Base-by-base conservation (phyloP, 306 rosid genomes). In the Sicyos baderoa region DNA sequence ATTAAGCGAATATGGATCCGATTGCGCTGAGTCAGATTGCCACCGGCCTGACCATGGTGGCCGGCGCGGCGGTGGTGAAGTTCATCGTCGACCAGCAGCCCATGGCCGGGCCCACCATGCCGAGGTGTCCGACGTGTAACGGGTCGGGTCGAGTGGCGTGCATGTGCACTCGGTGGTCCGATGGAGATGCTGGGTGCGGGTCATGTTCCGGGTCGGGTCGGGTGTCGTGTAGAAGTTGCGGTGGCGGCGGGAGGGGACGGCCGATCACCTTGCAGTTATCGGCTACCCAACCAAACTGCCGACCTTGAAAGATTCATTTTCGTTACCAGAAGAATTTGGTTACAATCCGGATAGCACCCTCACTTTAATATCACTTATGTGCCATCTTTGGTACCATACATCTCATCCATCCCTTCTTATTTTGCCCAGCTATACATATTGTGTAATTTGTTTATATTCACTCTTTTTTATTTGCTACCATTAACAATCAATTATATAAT, bases 181-280 rank as follows among this genome's bases (percentile, higher is more conserved):
- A 91, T 19, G 86, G 96, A 6, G 97, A 89, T 40, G 21, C 54
- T 2, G 97, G 97, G 9, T 91, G 95, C 72, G 74, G 91, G 60
- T 78, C 90, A 0, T 91, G 97, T 51, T 50, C 97, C 63, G 95
- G 97, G 51, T 89, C 97, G 21, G 95, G 97, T 68, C 88, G 87
- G 21, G 85, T 80, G 89, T 76, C 62, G 25, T 91, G 96, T 57
- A 77, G 77, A 73, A 91, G 89, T 64, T 89, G 97, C 9, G 95
- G 97, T 5, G 97, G 97, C 4, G 53, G 85, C 10, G 96, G 97
- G 3, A 89, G 96, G 35, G 89, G 96, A 19, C 85, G 95, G 9
- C 97, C 96, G 35, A 55, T 91, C 4, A 86, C 97, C 29, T 80
- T 64, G 51, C 70, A 64, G 23, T 12, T 64, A 21, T 64, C 70